Evolutionary conservation across 2,329 filamentous ascomycete species (phyloP).

Genomic region (Eutypella sp.): DNA sequence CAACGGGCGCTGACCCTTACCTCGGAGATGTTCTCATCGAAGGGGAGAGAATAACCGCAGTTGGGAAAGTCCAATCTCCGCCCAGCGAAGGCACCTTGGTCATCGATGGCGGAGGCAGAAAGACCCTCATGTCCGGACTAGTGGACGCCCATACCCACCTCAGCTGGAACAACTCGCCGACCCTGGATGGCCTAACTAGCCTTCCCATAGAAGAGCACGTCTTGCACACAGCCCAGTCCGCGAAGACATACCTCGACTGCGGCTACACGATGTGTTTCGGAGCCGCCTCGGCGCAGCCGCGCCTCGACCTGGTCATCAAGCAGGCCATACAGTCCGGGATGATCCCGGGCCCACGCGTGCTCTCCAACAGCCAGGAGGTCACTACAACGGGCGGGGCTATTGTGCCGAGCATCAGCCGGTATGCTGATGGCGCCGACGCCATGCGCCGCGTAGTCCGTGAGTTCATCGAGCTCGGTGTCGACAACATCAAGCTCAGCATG

Average conservation of each 20-base stretch:
- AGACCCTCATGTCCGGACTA: conserved; percentile 45
- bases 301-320: conserved; percentile 41
- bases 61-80: conserved; percentile 16
- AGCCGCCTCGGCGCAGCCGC: conserved; percentile 40
- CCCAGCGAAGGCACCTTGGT: conserved; percentile 15
- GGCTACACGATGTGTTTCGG: conserved; percentile 48
- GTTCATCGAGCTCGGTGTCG: conserved; percentile 33
- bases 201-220: conserved; percentile 43
- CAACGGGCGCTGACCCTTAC: conserved; percentile 24
- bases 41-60: conserved; percentile 19
- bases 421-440: conserved; percentile 32
- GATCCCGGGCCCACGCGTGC: conserved; percentile 41
- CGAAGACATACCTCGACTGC: conserved; percentile 40
- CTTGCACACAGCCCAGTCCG: conserved; percentile 36
- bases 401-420: conserved; percentile 29
- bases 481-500: conserved; percentile 41
- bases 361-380: conserved; percentile 46
- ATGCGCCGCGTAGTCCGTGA: conserved; percentile 35
- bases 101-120: conserved; percentile 31
- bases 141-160: conserved; percentile 46
- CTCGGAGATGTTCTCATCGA: conserved; percentile 26
- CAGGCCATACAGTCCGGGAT: conserved; percentile 44
- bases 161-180: conserved; percentile 40
- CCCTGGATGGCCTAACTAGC: conserved; percentile 33
- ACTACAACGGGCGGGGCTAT: conserved; percentile 39